Base-by-base conservation (phyloP, 2,329 filamentous ascomycete species). In the Fragosphaeria purpurea region DNA sequence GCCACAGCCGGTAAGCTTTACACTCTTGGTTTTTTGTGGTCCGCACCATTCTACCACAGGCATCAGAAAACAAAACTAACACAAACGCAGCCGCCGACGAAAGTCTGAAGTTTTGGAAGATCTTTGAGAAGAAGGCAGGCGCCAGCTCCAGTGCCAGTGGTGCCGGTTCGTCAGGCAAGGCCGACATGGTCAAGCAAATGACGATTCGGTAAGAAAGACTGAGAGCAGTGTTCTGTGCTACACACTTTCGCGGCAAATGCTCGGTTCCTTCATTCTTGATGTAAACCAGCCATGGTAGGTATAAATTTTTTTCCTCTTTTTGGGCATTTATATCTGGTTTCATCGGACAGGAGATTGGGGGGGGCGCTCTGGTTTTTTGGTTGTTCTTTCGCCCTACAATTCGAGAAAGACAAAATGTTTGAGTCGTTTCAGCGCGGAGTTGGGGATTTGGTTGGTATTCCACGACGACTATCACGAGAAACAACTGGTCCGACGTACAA, bases 41-140 rank as follows among this genome's bases (percentile, higher is more conserved):
- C 12, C 30, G 12, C 13, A 38, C n/a, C 4, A 13, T 31, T 6
- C 31, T 5, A 5, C 6, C 5, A 40, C 54, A n/a, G n/a, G n/a
- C n/a, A n/a, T n/a, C n/a, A n/a, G n/a, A n/a, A n/a, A n/a, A n/a
- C n/a, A n/a, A n/a, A n/a, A n/a, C n/a, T 58, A 58, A 56, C 66
- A n/a, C 68, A 60, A 66, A 43, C 47, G 47, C 39, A 82, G 87
- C 91, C 60, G 90, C 91, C 39, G 93, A 98, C 62, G 93, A 98
- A 76, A 91, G 85, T 64, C 77, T 98, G 68, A 98, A 98, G 75
- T 98, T 98, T 78, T 98, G 93, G 93, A 98, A 98, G 82, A 79
- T 98, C 61, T 98, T 98, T 64, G 93, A 98, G 79, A 96, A 95
- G 80, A 97, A 96, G 80, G 76, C 90, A 13, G 89, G 88, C 50